Conservation (phyloP, 164 flowering plant genomes). For the Aristolochia fimbriata region DNA sequence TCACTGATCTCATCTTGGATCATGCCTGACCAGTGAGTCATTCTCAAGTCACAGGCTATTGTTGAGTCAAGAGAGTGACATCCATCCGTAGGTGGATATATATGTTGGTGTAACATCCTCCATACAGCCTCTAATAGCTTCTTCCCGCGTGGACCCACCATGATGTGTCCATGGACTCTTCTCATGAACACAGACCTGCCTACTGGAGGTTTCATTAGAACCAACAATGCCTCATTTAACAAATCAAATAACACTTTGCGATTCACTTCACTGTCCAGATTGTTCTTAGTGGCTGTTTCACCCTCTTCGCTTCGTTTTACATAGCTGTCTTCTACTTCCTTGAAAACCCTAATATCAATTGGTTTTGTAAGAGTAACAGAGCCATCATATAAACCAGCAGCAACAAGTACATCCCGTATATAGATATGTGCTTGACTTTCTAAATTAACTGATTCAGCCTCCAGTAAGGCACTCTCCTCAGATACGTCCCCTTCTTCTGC, state of each 20-base stretch:
- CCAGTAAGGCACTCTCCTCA: constrained; percentile 23
- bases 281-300: constrained; percentile 17
- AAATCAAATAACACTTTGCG: constrained; percentile 58
- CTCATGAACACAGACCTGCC: constrained; percentile 32
- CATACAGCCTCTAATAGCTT: constrained; percentile 43
- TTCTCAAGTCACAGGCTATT: constrained; percentile 38
- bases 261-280: constrained; percentile 21
- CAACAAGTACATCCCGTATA: constrained; percentile 61
- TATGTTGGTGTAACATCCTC: constrained; percentile 29
- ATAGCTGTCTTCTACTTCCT: constrained; percentile 61
- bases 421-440: constrained; percentile 51
- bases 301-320: constrained; percentile 20
- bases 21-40: constrained; percentile 34
- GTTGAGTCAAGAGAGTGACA: constrained; percentile 38
- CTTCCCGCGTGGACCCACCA: constrained; percentile 32
- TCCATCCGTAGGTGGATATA: constrained; percentile 35
- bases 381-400: constrained; percentile 65
- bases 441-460: constrained; percentile 26
- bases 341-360: constrained; percentile 39
- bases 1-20: constrained; percentile 32
- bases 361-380: constrained; percentile 37
- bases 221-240: constrained; percentile 54
- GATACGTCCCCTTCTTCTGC: constrained; percentile 16
- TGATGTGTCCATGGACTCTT: constrained; percentile 15
- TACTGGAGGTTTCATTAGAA: constrained; percentile 33